Base-by-base conservation (phyloP, 78 protist species). In the Diacronema lutheri region DNA sequence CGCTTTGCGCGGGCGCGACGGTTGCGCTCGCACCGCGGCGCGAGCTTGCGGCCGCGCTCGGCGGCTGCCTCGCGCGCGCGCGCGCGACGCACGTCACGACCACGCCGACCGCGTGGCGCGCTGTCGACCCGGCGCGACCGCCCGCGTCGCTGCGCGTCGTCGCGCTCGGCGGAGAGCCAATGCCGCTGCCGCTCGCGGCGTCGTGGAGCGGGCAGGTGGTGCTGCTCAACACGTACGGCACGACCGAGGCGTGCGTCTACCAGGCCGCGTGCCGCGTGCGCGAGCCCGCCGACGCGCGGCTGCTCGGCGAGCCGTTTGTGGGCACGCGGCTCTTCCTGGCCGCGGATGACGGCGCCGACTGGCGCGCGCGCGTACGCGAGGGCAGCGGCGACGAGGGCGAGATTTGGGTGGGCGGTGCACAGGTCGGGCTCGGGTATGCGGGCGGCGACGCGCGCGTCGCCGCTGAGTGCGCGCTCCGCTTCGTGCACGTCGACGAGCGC, bases 131-230 rank as follows among this genome's bases (percentile, higher is more conserved):
- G 4, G 31, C 58, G 50, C 58, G 31, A 9, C 26, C 74, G 41
- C 5, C 35, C n/a, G 25, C 74, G 1, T 0, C 23, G 14, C 58
- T 71, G 23, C 0, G 14, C 37, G 10, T 10, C 21, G 79, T 71
- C 79, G 38, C 79, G 21, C 55, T 71, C 23, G 79, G 79, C 31
- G 79, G 79, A 33, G 79, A 71, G 38, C 38, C 58, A 13, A 71
- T 71, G 79, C 35, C 58, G 37, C 35, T 58, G 31, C 35, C 5
- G 26, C 29, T 71, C 25, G 23, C 41, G 50, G 25, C 21, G 0
- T 0, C 16, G 11, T 71, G 79, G 79, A 58, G 31, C 10, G 23
- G 29, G 26, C 13, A 6, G 58, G 25, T 26, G 23, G 21, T 21
- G 10, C 74, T 66, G 10, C 20, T 4, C 74, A 71, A 71, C 57